These are phyloP conservation scores for Lecanosticta acicola DNA, from an alignment of 2,329 filamentous ascomycete species.

Conservation along the genomic window DNA sequence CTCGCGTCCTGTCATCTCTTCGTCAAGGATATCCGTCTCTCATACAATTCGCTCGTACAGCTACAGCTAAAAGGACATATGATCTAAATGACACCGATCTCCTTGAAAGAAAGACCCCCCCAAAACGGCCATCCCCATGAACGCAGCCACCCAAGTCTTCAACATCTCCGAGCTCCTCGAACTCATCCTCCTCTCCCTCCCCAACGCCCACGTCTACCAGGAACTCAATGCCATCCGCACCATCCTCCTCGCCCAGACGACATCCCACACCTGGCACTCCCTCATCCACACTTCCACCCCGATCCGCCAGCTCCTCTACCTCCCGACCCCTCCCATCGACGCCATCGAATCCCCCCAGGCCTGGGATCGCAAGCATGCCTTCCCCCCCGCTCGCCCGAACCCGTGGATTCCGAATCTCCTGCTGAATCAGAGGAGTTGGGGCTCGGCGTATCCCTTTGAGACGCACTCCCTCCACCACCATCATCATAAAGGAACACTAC, in stretches of 20 bases:
- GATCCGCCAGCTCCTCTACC: conserved; percentile 17
- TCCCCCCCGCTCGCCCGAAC: conserved; percentile 16
- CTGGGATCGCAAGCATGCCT: conserved; percentile 13
- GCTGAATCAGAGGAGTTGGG: conserved; percentile 20
- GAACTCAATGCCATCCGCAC: conserved; percentile 15
- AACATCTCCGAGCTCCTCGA: conserved; percentile 18
- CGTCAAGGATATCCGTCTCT: too few species aligned
- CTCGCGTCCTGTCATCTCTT: too few species aligned
- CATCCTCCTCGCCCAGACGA: conserved; percentile 14
- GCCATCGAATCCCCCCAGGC: conserved; percentile 1
- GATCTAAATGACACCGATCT: too few species aligned
- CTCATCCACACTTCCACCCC: conserved; percentile 13
- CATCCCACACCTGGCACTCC: conserved; percentile 16
- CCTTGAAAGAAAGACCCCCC: too few species aligned
- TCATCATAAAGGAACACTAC: too few species aligned
- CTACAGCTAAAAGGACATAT: too few species aligned
- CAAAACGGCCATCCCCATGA: too few species aligned
- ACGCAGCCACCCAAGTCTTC: conserved; percentile 14
- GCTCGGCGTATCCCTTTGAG: conserved; percentile 21
- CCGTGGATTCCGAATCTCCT: conserved; percentile 21
- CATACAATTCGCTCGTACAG: too few species aligned
- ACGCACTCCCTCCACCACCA: too few species aligned
- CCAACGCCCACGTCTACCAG: conserved; percentile 14
- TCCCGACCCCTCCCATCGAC: conserved; percentile 11
- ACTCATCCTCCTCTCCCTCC: conserved; percentile 16